Percentiles rank a stretch among this genome's conserved stretches.
Conservation (phyloP, 768 basidiomycete species). For the Lepiota brunneoincarnata region DNA sequence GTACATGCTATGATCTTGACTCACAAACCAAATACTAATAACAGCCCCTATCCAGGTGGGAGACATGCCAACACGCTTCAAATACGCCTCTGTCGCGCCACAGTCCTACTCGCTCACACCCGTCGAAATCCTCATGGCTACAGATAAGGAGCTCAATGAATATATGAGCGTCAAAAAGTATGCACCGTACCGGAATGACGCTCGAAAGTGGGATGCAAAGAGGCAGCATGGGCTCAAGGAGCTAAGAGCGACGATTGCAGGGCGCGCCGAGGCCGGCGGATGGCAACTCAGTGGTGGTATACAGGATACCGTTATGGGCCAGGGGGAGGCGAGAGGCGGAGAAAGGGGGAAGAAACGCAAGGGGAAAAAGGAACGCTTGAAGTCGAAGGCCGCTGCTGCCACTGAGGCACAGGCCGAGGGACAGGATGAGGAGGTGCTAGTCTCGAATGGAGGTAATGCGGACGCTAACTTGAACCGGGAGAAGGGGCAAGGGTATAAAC, state of each 20-base stretch:
- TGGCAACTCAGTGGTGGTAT: constrained; percentile 19
- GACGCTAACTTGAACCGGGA: constrained; percentile 24
- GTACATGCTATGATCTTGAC: constrained; percentile 41
- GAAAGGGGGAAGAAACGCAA: constrained; percentile 33
- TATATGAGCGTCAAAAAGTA: constrained; percentile 88
- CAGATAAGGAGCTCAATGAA: constrained; percentile 89
- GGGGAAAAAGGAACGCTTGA: constrained; percentile 34
- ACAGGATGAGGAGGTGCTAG: constrained; percentile 26
- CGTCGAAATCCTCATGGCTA: constrained; percentile 86
- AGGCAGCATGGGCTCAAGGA: constrained; percentile 68
- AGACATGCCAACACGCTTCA: constrained; percentile 89
- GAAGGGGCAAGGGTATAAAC: constrained; percentile 23
- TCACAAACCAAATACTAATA: not conserved
- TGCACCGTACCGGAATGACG: constrained; percentile 70
- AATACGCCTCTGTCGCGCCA: constrained; percentile 71
- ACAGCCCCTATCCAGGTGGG: constrained; percentile 57
- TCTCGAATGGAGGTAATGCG: constrained; percentile 16
- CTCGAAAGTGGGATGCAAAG: constrained; percentile 56
- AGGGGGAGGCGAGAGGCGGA: constrained; percentile 16
- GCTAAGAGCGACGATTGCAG: constrained; percentile 60
- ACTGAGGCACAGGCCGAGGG: constrained; percentile 50
- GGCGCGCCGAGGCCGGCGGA: constrained; percentile 26
- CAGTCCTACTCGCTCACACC: constrained; percentile 71
- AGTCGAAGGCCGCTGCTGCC: constrained; percentile 21
- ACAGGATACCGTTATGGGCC: constrained; percentile 18